Conservation (phyloP, 306 rosid species). For the Vicia sativa region DNA sequence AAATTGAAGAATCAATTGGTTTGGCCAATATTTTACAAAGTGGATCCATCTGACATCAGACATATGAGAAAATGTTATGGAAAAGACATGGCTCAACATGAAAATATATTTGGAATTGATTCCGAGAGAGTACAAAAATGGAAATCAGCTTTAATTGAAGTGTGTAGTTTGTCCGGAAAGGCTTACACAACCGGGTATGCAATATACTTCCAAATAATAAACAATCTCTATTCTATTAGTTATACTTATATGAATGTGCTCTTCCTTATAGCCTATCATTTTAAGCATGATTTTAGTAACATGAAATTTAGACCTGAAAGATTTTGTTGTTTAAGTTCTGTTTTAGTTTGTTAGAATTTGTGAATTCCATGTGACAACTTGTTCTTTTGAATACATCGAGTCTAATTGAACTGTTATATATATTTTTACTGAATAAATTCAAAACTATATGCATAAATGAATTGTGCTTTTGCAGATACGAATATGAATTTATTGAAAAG, state of each 20-base stretch:
- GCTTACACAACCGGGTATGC: neutral
- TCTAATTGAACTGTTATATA: too few species aligned
- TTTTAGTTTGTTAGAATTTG: too few species aligned
- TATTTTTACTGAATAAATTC: too few species aligned
- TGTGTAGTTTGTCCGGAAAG: neutral
- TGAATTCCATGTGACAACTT: too few species aligned
- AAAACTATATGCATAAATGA: neutral
- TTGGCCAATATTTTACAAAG: slow-evolving; percentile 38
- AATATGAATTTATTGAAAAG: neutral
- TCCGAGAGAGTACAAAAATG: slow-evolving; percentile 9
- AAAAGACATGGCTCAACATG: slow-evolving; percentile 13
- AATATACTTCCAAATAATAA: neutral
- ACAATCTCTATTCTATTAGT: too few species aligned
- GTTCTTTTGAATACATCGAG: too few species aligned
- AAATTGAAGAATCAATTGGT: too few species aligned
- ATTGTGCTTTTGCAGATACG: slow-evolving; percentile 28
- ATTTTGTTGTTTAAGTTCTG: too few species aligned
- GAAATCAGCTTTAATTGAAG: slow-evolving; percentile 25
- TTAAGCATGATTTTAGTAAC: too few species aligned
- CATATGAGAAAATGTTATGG: neutral
- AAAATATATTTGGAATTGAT: neutral
- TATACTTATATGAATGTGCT: too few species aligned
- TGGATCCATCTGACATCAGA: neutral
- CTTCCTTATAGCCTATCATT: too few species aligned
- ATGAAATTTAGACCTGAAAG: too few species aligned